Conservation (phyloP, 768 basidiomycete species). For the Naganishia antarctica region DNA sequence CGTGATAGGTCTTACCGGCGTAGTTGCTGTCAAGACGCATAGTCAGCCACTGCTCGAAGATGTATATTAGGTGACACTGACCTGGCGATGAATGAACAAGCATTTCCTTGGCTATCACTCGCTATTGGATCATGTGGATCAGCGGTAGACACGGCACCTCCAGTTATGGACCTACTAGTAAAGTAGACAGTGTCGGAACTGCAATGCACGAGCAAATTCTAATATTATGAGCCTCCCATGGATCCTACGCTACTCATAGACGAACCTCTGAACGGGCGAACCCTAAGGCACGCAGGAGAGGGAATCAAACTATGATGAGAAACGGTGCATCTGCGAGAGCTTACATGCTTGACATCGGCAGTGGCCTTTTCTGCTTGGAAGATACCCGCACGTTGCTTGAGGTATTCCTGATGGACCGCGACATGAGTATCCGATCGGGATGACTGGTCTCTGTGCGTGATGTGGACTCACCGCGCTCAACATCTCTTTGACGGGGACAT, state of each 20-base stretch:
- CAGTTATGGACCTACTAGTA: constrained; percentile 55
- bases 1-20: constrained; percentile 34
- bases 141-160: constrained; percentile 63
- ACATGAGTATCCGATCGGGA: not conserved
- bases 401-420: constrained; percentile 62
- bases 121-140: too few species aligned
- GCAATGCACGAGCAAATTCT: constrained; percentile 62
- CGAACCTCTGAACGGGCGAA: constrained; percentile 24
- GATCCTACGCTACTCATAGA: too few species aligned
- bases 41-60: not conserved
- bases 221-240: constrained; percentile 56
- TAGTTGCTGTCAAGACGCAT: constrained; percentile 28
- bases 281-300: not conserved
- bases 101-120: constrained; percentile 56
- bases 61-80: too few species aligned
- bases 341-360: constrained; percentile 63
- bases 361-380: constrained; percentile 68
- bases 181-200: constrained; percentile 93
- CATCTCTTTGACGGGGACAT: constrained; percentile 73
- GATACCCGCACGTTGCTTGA: constrained; percentile 69
- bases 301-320: not conserved
- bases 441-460: too few species aligned
- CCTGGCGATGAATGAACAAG: constrained; percentile 49
- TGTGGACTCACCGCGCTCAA: constrained; percentile 64
- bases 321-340: constrained; percentile 27